Evolutionary conservation across 352 stramenopile species (phyloP), one percentile per base, ranked within the genome.

Genomic region (Globisporangium mamillatum): DNA sequence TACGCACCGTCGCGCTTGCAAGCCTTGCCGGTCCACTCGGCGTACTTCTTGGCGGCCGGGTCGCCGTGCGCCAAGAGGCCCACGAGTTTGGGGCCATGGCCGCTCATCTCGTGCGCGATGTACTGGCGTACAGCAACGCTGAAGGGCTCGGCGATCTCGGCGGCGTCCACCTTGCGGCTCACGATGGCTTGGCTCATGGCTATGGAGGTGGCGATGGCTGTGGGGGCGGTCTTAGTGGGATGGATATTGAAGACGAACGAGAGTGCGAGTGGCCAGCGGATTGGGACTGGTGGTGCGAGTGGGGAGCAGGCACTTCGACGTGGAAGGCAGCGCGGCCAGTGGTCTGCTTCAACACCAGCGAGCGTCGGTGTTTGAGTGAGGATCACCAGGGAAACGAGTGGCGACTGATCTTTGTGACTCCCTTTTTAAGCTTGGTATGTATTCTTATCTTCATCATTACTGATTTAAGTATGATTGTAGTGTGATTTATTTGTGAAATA

Each of bases 21-120:
- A 38, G 96, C 95, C 60, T 97, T 97, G 66, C 94, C 92, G 8
- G 96, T 99, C 96, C 96, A 99, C 80, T 99, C 93, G 60, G 97
- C 97, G 77, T 99, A 99, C 74, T 98, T 97, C 65, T 93, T 92
- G 57, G 95, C 96, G 18, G 95, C 85, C 14, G 93, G 94, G 75
- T 99, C 97, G 53, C 91, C 95, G 75, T 99, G 98, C 32, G 97
- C 97, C 52, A 99, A 79, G 60, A 99, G 79, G 8, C 89, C 91
- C 52, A 97, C 88, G 52, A 97, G 82, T 72, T 94, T 95, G 34
- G 91, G 90, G 50, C 90, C 90, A 38, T 91, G 75, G 59, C 88
- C 88, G 60, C 71, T 75, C 75, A 95, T 90, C 58, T 93, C 80
- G 46, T 86, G 70, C 61, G 80, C 66, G 52, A 97, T 95, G 76